Evolutionary conservation across 2,329 filamentous ascomycete species (phyloP).

Genomic region (Hypomyces rosellus): DNA sequence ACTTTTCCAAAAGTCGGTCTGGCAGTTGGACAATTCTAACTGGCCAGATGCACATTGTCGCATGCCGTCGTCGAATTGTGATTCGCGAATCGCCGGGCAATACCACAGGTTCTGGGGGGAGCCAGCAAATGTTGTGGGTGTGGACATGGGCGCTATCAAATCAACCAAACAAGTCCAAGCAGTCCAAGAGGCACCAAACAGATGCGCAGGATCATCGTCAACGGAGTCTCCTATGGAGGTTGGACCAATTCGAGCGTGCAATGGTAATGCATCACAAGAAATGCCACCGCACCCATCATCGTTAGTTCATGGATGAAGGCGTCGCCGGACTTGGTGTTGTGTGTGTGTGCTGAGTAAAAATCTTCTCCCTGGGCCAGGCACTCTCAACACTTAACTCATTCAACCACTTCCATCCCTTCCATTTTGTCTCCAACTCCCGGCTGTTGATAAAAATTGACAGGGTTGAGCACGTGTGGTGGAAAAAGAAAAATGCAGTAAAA

Average conservation of each 20-base stretch:
- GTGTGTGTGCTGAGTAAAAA: too few relatives aligned
- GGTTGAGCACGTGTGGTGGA: too few relatives aligned
- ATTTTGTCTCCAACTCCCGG: too few relatives aligned
- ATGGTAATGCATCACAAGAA: background rate
- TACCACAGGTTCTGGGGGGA: background rate
- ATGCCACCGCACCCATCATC: background rate
- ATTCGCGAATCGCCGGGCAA: conserved; percentile 2
- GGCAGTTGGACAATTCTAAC: background rate
- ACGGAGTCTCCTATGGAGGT: background rate
- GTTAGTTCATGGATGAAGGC: too few relatives aligned
- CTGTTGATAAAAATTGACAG: too few relatives aligned
- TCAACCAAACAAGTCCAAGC: background rate
- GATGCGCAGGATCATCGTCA: background rate
- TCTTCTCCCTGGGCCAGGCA: too few relatives aligned
- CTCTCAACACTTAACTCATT: too few relatives aligned
- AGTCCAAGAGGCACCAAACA: background rate
- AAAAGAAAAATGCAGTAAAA: too few relatives aligned
- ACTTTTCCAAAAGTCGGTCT: background rate
- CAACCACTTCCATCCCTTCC: too few relatives aligned
- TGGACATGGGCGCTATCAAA: background rate
- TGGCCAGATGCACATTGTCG: background rate
- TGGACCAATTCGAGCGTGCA: conserved; percentile 1
- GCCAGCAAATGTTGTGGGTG: conserved; percentile 2
- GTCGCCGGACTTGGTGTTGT: too few relatives aligned
- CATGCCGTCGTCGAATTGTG: background rate